phyloP scores from a whole-genome alignment of 768 basidiomycete genomes.

The Imleria badia region DNA sequence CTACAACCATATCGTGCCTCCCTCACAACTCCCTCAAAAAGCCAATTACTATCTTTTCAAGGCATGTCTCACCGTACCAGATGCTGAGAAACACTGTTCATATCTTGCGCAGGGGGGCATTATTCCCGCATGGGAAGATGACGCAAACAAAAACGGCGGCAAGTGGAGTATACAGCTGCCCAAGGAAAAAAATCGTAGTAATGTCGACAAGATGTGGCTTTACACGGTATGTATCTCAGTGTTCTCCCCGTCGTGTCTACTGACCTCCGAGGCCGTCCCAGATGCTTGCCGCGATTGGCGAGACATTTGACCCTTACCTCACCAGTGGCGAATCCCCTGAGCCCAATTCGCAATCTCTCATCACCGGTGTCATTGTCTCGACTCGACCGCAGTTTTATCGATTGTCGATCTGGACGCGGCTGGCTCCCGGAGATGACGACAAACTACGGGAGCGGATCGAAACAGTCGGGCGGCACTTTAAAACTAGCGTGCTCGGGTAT shows the following conservation, averaged over 20 bases:
- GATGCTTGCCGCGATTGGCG: conserved; percentile 99
- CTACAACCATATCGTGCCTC: conserved; percentile 97
- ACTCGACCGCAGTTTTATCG: conserved; percentile 95
- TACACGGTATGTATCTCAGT: conserved; percentile 68
- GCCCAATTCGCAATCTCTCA: conserved; percentile 55
- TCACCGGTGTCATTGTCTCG: conserved; percentile 94
- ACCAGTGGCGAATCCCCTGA: conserved; percentile 44
- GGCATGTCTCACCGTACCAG: conserved; percentile 41
- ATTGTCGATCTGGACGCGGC: conserved; percentile 95
- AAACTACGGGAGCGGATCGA: conserved; percentile 80
- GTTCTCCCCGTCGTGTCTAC: neutral
- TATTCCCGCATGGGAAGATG: conserved; percentile 97
- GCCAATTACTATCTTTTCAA: conserved; percentile 99
- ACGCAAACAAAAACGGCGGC: conserved; percentile 94
- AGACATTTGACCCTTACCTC: conserved; percentile 93
- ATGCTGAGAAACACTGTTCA: conserved; percentile 4
- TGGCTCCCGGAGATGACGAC: conserved; percentile 62
- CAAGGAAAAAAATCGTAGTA: conserved; percentile 82
- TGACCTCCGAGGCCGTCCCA: conserved; percentile 34
- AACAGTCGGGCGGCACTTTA: conserved; percentile 87
- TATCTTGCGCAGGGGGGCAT: conserved; percentile 71
- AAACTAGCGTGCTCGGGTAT: conserved; percentile 85
- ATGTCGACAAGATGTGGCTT: conserved; percentile 96
- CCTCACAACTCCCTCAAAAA: conserved; percentile 88
- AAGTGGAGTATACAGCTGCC: conserved; percentile 99